Evolutionary conservation across 23 red algal species (phyloP).

Genomic region (Gracilariopsis chorda): DNA sequence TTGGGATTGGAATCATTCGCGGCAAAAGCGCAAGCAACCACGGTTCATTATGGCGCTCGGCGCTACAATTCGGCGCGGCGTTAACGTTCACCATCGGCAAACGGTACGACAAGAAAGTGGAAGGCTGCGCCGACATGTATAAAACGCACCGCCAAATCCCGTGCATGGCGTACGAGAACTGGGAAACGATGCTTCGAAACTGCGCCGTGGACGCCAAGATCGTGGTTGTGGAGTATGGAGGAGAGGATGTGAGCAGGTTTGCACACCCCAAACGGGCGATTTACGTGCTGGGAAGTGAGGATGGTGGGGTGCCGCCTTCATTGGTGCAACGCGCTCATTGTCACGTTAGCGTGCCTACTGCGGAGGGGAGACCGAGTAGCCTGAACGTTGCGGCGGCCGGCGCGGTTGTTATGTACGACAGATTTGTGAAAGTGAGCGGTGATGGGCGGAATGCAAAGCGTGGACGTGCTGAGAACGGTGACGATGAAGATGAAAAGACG

Average conservation of each 20-base stretch:
- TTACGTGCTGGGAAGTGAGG: constrained; percentile 68
- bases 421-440: constrained; percentile 40
- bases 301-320: constrained; percentile 34
- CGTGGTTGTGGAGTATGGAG: constrained; percentile 71
- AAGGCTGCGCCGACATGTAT: constrained; percentile 59
- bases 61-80: constrained; percentile 63
- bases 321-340: constrained; percentile 27
- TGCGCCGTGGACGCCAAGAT: constrained; percentile 42
- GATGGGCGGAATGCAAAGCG: too few relatives aligned
- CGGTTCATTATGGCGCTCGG: constrained; percentile 62
- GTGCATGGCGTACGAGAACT: constrained; percentile 22
- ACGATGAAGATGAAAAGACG: too few relatives aligned
- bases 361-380: constrained; percentile 14
- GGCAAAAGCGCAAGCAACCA: constrained; percentile 60
- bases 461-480: too few relatives aligned
- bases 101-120: constrained; percentile 35
- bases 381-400: constrained; percentile 70
- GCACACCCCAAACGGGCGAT: constrained; percentile 57
- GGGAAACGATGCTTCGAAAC: constrained; percentile 1
- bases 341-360: constrained; percentile 63
- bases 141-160: constrained; percentile 56
- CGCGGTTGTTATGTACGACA: constrained; percentile 69
- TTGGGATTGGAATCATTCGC: constrained; percentile 71
- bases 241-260: constrained; percentile 18
- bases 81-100: constrained; percentile 71